Conservation (phyloP, 805 yeast species). For the Candida alai region DNA sequence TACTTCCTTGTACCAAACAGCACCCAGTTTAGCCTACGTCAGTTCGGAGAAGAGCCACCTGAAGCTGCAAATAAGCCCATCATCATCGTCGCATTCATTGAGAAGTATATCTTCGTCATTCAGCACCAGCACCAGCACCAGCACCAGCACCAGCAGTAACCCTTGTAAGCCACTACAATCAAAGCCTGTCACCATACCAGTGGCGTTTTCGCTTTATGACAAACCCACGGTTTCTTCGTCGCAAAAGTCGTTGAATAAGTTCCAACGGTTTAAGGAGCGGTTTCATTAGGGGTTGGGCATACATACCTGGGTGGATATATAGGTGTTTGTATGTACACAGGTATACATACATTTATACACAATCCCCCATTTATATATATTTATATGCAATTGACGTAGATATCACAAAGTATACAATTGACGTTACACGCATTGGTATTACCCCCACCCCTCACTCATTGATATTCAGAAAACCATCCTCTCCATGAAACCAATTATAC, state of each 20-base stretch:
- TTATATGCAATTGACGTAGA: too few species aligned
- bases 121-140: too few species aligned
- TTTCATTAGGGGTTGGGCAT: constrained; percentile 16
- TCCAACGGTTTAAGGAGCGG: constrained; percentile 30
- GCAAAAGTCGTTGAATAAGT: constrained; percentile 34
- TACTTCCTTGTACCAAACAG: background rate
- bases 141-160: too few species aligned
- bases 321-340: background rate
- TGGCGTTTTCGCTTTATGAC: constrained; percentile 28
- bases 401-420: too few species aligned
- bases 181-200: constrained; percentile 19
- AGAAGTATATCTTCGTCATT: background rate
- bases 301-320: too few species aligned
- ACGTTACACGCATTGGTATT: too few species aligned
- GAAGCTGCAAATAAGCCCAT: constrained; percentile 5
- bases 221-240: constrained; percentile 41
- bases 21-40: constrained; percentile 5
- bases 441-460: too few species aligned
- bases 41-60: constrained; percentile 10
- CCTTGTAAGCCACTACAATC: constrained; percentile 8
- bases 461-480: too few species aligned
- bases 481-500: too few species aligned
- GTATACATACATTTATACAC: background rate
- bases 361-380: background rate
- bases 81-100: background rate